Percentiles rank a stretch among this genome's conserved stretches.
phyloP scores from a whole-genome alignment of 805 yeast genomes.

The Nakazawaea ernobii region DNA sequence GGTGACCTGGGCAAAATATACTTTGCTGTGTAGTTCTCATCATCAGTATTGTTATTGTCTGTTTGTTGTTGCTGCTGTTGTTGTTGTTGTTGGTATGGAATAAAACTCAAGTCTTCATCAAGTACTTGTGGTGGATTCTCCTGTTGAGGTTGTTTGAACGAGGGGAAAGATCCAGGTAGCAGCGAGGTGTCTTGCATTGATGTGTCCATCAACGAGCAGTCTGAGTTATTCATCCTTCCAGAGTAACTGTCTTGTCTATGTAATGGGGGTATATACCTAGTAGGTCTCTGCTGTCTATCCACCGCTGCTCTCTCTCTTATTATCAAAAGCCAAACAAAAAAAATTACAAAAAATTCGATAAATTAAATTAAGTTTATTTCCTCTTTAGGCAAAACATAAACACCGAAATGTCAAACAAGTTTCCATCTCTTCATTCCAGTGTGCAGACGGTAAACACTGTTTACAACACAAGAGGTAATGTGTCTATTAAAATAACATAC shows the following conservation, averaged over 20 bases:
- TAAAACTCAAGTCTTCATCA: constrained; percentile 2
- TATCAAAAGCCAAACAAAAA: background rate
- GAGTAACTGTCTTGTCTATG: too few species aligned
- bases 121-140: constrained; percentile 3
- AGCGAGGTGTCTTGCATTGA: constrained; percentile 2
- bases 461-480: too few species aligned
- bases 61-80: background rate
- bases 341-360: too few species aligned
- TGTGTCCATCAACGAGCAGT: constrained; percentile 3
- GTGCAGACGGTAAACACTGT: background rate
- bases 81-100: background rate
- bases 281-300: background rate
- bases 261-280: too few species aligned
- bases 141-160: background rate
- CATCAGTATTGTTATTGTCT: background rate
- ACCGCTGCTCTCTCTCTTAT: background rate
- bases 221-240: background rate
- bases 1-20: constrained; percentile 7
- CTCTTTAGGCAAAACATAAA: background rate
- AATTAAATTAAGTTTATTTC: background rate
- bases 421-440: too few species aligned
- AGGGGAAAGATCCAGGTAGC: constrained; percentile 7
- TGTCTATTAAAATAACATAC: background rate
- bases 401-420: background rate
- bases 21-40: background rate